Percentiles rank a stretch among this genome's conserved stretches.
phyloP scores from a whole-genome alignment of 192 early-diverging fungal species.

The Chytriomyces sp. region DNA sequence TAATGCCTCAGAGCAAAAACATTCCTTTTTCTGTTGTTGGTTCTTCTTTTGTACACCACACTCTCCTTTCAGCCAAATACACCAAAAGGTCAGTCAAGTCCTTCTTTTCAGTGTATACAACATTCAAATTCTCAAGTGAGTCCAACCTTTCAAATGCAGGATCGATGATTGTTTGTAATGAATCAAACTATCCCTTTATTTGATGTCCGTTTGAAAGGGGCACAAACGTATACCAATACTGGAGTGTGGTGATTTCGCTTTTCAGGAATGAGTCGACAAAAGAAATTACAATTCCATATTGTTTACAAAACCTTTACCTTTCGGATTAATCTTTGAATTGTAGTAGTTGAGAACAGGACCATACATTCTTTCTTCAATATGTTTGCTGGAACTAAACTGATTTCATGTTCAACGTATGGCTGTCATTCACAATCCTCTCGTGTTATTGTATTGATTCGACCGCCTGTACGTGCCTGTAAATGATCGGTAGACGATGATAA shows the following conservation, averaged over 20 bases:
- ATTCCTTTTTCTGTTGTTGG: too few species aligned
- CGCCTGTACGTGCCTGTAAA: too few species aligned
- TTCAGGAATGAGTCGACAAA: conserved; percentile 8
- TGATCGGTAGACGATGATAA: too few species aligned
- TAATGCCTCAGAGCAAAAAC: too few species aligned
- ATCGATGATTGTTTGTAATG: conserved; percentile 1
- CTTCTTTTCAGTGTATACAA: too few species aligned
- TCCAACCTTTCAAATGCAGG: neutral
- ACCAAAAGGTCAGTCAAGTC: neutral
- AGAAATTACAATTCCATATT: conserved; percentile 16
- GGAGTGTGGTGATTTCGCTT: conserved; percentile 2
- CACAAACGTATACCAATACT: neutral
- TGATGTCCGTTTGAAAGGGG: conserved; percentile 2
- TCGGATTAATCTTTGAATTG: conserved; percentile 2
- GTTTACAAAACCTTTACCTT: conserved; percentile 3
- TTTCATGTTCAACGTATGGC: too few species aligned
- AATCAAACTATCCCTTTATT: neutral
- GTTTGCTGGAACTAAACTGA: too few species aligned
- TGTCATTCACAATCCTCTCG: too few species aligned
- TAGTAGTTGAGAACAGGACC: conserved; percentile 8
- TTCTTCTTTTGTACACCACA: too few species aligned
- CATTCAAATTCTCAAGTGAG: neutral
- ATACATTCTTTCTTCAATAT: too few species aligned
- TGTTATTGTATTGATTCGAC: too few species aligned
- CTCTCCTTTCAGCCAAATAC: conserved; percentile 13